Evolutionary conservation across 1,284 basidiomycete genomes (phyloP), one percentile per base, ranked within the genome.

Genomic region (Melampsora americana): DNA sequence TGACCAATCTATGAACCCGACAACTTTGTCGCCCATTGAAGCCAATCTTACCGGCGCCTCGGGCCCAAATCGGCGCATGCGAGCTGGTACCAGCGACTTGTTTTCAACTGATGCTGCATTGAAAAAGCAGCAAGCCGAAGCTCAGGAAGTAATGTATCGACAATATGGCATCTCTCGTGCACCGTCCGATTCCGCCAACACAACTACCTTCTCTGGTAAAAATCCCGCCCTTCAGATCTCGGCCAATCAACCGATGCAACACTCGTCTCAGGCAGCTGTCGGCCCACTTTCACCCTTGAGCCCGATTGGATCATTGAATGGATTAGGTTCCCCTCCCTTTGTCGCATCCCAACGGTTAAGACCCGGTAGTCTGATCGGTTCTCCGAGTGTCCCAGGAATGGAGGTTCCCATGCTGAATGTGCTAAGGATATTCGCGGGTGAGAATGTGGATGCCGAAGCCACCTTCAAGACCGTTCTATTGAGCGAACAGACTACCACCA

Each of bases 381-480:
- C 80, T 9, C 84, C 84, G 9, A 83, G 82, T 74, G 79, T 81
- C 44, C 66, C 83, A 68, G 79, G 79, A 6, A 65, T 79, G 61
- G 80, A 80, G 20, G 89, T 92, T 7, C 92, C 92, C 0, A 90
- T 95, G 79, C 87, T 98, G 77, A 96, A 91, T 80, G 95, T 99
- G 77, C 89, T 98, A 69, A 90, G 95, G 23, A 89, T 99, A 61
- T 98, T 99, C 82, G 94, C 94, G 0, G 95, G 95, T 11, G 89
- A 91, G 78, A 86, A 90, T 78, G 81, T 93, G 72, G 89, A 94
- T 81, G 92, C 92, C 0, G 94, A 97, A 79, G 92, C 93, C 2
- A 96, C 94, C 0, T 99, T 98, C 87, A 98, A 98, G 85, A 98
- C 95, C 0, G 95, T 96, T 0, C 84, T 98, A 26, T 87, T 98